Percentiles rank a stretch among this genome's conserved stretches.
Conservation (phyloP, 352 stramenopile species). For the Phytophthora pluvialis region DNA sequence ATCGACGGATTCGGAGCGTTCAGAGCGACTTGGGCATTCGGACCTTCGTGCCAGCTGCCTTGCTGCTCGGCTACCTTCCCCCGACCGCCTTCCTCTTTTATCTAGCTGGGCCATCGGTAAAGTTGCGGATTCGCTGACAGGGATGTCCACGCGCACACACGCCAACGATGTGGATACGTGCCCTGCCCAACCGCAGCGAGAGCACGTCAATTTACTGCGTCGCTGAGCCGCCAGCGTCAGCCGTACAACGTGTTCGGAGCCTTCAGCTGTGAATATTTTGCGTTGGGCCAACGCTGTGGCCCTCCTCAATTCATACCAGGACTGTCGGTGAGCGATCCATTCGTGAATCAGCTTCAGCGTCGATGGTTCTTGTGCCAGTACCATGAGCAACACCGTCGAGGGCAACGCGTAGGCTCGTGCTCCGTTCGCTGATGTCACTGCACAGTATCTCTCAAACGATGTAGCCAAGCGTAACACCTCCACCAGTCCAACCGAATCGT, state of each 20-base stretch:
- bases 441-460: slow-evolving; percentile 55
- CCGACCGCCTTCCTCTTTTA: slow-evolving; percentile 10
- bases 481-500: slow-evolving; percentile 52
- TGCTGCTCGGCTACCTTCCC: slow-evolving; percentile 10
- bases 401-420: slow-evolving; percentile 49
- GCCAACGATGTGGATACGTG: slow-evolving; percentile 57
- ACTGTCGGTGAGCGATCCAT: slow-evolving; percentile 45
- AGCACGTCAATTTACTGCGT: slow-evolving; percentile 57
- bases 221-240: slow-evolving; percentile 51
- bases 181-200: slow-evolving; percentile 59
- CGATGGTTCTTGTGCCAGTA: slow-evolving; percentile 42
- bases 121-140: background rate
- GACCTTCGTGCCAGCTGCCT: slow-evolving; percentile 11
- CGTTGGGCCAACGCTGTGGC: slow-evolving; percentile 68
- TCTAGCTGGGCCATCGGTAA: slow-evolving; percentile 4
- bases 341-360: slow-evolving; percentile 46
- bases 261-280: slow-evolving; percentile 47
- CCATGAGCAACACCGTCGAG: slow-evolving; percentile 37
- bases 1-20: slow-evolving; percentile 3
- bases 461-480: slow-evolving; percentile 46
- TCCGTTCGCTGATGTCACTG: slow-evolving; percentile 38
- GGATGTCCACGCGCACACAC: slow-evolving; percentile 39
- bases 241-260: slow-evolving; percentile 19
- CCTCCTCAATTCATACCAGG: slow-evolving; percentile 61
- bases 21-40: slow-evolving; percentile 1